Base-by-base conservation (phyloP, 1,284 basidiomycete genomes). In the Fomitopsis palustris region DNA sequence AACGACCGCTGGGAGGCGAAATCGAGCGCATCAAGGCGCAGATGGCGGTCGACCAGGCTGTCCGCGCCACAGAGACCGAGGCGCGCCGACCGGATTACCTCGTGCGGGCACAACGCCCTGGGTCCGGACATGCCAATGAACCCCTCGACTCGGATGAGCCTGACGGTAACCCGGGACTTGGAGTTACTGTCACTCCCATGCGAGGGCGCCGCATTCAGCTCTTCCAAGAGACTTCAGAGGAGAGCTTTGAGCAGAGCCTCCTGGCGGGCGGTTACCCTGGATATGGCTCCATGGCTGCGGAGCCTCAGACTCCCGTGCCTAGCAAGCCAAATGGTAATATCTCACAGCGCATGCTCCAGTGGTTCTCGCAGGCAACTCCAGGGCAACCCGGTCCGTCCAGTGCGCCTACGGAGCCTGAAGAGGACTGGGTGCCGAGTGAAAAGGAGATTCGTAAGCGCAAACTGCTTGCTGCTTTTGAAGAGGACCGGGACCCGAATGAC, bases 151-250 rank as follows among this genome's bases (percentile, higher is more conserved):
- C 57, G 10, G 65, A 63, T 2, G 59, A 65, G 52, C 61, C 60
- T 37, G 65, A 66, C 38, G 37, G 57, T 3, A 39, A 53, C 21
- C 67, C 75, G 2, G 72, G 75, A 25, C 73, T 89, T 27, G 87
- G 86, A 14, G 83, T 90, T 38, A 80, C 78, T 62, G 83, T 86
- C 62, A 89, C 83, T 65, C 88, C 89, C 0, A 70, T 77, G 54
- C 89, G 86, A 72, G 90, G 89, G 0, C 76, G 89, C 55, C 77
- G 88, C 56, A 73, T 91, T 39, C 85, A 84, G 64, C 70, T 92
- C 35, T 90, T 92, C 70, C 88, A 89, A 70, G 86, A 88, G 72
- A 90, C 89, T 0, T 88, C 86, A 8, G 88, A 89, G 56, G 89
- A 90, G 73, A 90, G 87, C 67, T 91, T 92, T 64, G 88, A 90